These are phyloP conservation scores for Termitomyces sp. DNA, from an alignment of 768 basidiomycete genomes.

Conservation along the genomic window DNA sequence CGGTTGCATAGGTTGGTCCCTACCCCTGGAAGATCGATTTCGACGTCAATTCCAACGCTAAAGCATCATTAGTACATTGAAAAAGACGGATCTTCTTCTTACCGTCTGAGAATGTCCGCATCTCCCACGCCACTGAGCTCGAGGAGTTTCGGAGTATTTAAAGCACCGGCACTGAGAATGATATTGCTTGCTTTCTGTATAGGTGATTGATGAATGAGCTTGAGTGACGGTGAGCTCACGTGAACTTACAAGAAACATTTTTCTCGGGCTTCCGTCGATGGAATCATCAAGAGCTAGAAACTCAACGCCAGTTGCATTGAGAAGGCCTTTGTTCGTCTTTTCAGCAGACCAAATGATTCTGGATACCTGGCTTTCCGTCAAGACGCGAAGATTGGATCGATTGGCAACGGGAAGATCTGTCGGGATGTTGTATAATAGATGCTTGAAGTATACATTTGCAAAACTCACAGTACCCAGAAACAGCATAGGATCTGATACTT, in stretches of 20 bases:
- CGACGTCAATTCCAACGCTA: conserved; percentile 4
- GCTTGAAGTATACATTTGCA: neutral
- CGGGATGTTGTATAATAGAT: neutral
- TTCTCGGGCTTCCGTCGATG: neutral
- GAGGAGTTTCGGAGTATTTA: conserved; percentile 13
- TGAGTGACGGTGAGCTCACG: neutral
- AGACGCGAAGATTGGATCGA: conserved; percentile 7
- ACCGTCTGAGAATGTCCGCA: conserved; percentile 4
- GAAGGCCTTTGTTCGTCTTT: neutral
- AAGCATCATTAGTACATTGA: neutral
- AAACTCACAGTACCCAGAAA: conserved; percentile 11
- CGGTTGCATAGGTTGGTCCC: conserved; percentile 13
- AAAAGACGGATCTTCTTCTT: neutral
- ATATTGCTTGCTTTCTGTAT: conserved; percentile 1
- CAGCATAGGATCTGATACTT: conserved; percentile 11
- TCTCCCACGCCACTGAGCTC: conserved; percentile 12
- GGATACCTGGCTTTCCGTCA: conserved; percentile 9
- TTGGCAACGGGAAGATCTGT: conserved; percentile 9
- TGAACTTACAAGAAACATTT: neutral
- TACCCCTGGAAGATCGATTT: conserved; percentile 10
- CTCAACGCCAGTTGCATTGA: conserved; percentile 9
- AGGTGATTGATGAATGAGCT: neutral
- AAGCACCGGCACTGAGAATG: conserved; percentile 10
- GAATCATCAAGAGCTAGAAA: conserved; percentile 2
- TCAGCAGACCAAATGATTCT: conserved; percentile 6